Evolutionary conservation across 441 rosid species (phyloP).

Genomic region (Euphorbia celastroides): DNA sequence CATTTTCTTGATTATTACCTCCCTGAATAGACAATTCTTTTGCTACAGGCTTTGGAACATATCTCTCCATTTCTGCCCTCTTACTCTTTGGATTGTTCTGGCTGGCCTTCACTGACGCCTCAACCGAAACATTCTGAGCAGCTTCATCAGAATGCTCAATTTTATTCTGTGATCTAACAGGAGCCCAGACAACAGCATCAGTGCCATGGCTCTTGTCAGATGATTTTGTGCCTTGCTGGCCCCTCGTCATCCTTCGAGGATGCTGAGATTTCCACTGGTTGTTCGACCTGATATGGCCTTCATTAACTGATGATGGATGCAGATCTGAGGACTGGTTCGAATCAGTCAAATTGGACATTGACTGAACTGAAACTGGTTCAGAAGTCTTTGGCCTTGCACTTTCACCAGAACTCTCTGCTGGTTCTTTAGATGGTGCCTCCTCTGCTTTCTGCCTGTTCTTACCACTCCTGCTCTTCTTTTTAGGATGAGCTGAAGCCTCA

Average conservation of each 20-base stretch:
- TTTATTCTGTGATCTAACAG: slow-evolving; percentile 60
- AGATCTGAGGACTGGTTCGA: slow-evolving; percentile 45
- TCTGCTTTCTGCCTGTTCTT: slow-evolving; percentile 65
- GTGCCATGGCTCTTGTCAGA: slow-evolving; percentile 43
- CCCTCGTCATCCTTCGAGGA: slow-evolving; percentile 53
- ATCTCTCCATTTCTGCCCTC: slow-evolving; percentile 93
- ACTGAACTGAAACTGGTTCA: slow-evolving; percentile 30
- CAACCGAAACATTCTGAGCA: slow-evolving; percentile 35
- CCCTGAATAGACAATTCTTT: slow-evolving; percentile 85
- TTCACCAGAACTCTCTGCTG: slow-evolving; percentile 26
- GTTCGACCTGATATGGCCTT: slow-evolving; percentile 49
- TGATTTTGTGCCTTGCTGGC: slow-evolving; percentile 42
- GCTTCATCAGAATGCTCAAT: slow-evolving; percentile 50
- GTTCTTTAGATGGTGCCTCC: slow-evolving; percentile 37
- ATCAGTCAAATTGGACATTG: slow-evolving; percentile 33
- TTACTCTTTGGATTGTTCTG: slow-evolving; percentile 57
- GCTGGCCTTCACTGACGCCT: slow-evolving; percentile 40
- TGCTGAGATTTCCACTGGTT: slow-evolving; percentile 66
- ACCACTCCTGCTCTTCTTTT: slow-evolving; percentile 56
- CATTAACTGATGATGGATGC: slow-evolving; percentile 38
- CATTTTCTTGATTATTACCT: slow-evolving; percentile 34
- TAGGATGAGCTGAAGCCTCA: slow-evolving; percentile 44
- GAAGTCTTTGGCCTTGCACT: slow-evolving; percentile 32
- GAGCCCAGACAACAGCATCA: slow-evolving; percentile 90
- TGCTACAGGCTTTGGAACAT: slow-evolving; percentile 82